These are phyloP conservation scores for Casaregolazyma lundiana DNA, from an alignment of 1,139 yeast genomes.

Conservation along the genomic window DNA sequence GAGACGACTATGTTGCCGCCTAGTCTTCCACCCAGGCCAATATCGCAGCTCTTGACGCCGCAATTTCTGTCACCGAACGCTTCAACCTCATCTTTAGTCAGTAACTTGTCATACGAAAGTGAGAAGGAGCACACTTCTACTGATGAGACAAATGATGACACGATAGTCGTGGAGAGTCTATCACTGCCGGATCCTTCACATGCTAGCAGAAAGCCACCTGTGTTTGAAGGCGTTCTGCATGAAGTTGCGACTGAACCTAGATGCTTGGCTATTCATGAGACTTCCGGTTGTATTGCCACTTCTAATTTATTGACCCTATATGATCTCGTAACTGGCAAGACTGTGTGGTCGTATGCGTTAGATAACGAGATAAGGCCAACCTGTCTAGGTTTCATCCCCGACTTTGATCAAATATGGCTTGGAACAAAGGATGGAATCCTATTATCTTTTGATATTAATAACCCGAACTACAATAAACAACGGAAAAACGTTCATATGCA, in stretches of 20 bases:
- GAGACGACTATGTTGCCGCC: not conserved
- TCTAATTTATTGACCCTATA: constrained; percentile 25
- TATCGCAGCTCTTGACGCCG: constrained; percentile 11
- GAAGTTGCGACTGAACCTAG: constrained; percentile 28
- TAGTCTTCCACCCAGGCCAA: constrained; percentile 5
- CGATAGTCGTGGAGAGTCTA: too few species aligned
- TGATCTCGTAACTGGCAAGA: constrained; percentile 27
- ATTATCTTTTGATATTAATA: constrained; percentile 1
- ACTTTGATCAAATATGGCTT: constrained; percentile 30
- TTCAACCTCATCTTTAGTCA: constrained; percentile 5
- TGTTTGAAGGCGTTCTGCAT: constrained; percentile 28
- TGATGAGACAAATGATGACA: constrained; percentile 10
- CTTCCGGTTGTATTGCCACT: constrained; percentile 25
- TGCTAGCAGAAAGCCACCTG: constrained; percentile 34
- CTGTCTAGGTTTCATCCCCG: constrained; percentile 24
- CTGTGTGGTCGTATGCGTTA: constrained; percentile 24
- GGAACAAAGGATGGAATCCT: constrained; percentile 36
- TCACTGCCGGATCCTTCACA: constrained; percentile 34
- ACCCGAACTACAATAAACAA: constrained; percentile 3
- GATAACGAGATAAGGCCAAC: constrained; percentile 29
- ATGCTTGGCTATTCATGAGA: constrained; percentile 26
- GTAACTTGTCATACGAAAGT: constrained; percentile 9
- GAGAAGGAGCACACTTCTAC: not conserved
- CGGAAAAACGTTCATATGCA: constrained; percentile 9
- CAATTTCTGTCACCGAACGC: not conserved